Evolutionary conservation across 2,329 filamentous ascomycete genomes (phyloP), one percentile per base, ranked within the genome.

Genomic region (Didymella arachidicola): DNA sequence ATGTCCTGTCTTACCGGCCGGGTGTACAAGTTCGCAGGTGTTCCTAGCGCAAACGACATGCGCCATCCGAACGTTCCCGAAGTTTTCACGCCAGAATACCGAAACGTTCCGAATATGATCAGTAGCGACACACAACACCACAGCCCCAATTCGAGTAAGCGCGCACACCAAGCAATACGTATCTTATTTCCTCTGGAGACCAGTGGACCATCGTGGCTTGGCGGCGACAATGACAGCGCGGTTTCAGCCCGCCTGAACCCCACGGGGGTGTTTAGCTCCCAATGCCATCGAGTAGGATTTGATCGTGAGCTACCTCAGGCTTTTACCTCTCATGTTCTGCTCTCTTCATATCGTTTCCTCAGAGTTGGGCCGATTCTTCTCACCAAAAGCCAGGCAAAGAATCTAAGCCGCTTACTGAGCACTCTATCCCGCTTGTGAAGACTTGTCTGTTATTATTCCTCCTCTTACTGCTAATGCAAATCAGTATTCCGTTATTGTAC

Each of bases 161-260:
- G 56, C 36, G 29, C 56, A 38, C 56, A 58, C 50, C 29, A 53
- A 39, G 56, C 30, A 25, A 50, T 58, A 49, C 44, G 56, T 53
- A 58, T 47, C n/a, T 48, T 51, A 36, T 41, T 27, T 41, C 22
- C 22, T 29, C 30, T 30, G 19, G 16, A 30, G 25, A 45, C 26
- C 36, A 14, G 14, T 44, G 39, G 26, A 29, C 16, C 16, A 29
- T 16, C 10, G 18, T 38, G 19, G 38, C 56, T 58, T 53, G 56
- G 56, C 30, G 4, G 19, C 44, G 45, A 53, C 49, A 53, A 58
- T 53, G 44, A 26, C 38, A 38, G 49, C 39, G 56, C 56, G 49
- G 45, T 53, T 58, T 53, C 32, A 41, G 25, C 27, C 41, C 56
- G 56, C 45, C 16, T 49, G 30, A 30, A 43, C 47, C 50, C 49